phyloP scores from a whole-genome alignment of 768 basidiomycete genomes.

The Lentinula aciculospora region DNA sequence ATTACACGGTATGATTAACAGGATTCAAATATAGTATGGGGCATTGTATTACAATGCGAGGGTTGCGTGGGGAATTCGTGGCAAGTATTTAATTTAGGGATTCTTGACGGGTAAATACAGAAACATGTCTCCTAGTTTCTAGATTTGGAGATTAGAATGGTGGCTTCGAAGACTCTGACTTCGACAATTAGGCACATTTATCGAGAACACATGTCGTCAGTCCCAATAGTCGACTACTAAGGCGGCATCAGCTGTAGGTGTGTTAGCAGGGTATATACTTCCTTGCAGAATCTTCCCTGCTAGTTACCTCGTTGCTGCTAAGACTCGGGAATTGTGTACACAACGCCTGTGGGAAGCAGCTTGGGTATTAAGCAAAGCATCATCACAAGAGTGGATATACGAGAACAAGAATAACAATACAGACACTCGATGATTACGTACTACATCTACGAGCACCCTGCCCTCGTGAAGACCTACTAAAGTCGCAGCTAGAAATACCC shows the following conservation, averaged over 20 bases:
- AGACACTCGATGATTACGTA: neutral
- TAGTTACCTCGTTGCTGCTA: neutral
- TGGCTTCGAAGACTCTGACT: too few species aligned
- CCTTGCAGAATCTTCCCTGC: neutral
- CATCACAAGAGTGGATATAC: neutral
- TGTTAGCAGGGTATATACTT: neutral
- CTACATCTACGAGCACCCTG: neutral
- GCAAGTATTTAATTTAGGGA: too few species aligned
- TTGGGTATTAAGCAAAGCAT: neutral
- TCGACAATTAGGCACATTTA: too few species aligned
- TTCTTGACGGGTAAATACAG: too few species aligned
- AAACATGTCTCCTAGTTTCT: too few species aligned
- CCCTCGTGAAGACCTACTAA: neutral
- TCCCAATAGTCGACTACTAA: too few species aligned
- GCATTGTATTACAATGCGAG: too few species aligned
- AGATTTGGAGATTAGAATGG: too few species aligned
- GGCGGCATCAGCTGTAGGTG: too few species aligned
- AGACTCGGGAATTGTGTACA: neutral
- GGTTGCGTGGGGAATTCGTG: neutral
- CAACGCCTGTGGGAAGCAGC: neutral
- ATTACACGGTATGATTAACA: too few species aligned
- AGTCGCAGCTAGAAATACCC: conserved; percentile 1
- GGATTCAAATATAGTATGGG: too few species aligned
- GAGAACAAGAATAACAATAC: neutral
- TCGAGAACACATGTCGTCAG: too few species aligned